Base-by-base conservation (phyloP, 768 basidiomycete species). In the Collybia nuda region DNA sequence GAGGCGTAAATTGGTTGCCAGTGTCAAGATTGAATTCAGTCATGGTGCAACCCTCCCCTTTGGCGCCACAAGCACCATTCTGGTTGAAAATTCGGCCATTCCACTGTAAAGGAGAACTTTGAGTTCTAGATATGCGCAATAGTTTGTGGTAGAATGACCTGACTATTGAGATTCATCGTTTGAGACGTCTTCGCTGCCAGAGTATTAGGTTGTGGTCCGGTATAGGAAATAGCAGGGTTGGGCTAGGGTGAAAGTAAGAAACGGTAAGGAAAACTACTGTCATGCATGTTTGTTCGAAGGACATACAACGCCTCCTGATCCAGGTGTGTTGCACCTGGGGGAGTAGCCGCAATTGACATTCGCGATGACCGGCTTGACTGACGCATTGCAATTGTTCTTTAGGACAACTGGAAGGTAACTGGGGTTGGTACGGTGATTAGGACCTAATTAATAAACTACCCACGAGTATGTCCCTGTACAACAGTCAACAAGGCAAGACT, bases 311-410 rank as follows among this genome's bases (percentile, higher is more conserved):
- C 63, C 67, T 3, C 69, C 69, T 22, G 64, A 69, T 50, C 65
- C 67, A 17, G 69, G 67, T 4, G 63, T 65, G 54, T 51, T 57
- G 55, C 69, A 71, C 21, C 72, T 64, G 22, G 72, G 71, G 12
- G 71, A 73, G 54, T 71, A 75, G 2, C 73, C 73, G 48, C 73
- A 74, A 40, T 68, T 69, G 2, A 61, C 62, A 52, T 74, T 68
- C 35, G 66, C 68, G 43, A 74, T 68, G 29, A 63, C 60, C n/a
- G 73, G 72, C 9, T 51, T 61, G 39, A 74, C 60, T 6, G 54
- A 54, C 8, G 48, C 46, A 32, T 55, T 57, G 42, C 74, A 73
- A 35, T 67, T 61, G 56, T 75, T 74, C 32, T 49, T 57, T 51
- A 74, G 60, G 19, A 64, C 65, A 56, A 75, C 69, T 70, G 23